These are phyloP conservation scores for Dryadomyces quercivorus DNA, from an alignment of 2,329 filamentous ascomycete species.

Conservation along the genomic window DNA sequence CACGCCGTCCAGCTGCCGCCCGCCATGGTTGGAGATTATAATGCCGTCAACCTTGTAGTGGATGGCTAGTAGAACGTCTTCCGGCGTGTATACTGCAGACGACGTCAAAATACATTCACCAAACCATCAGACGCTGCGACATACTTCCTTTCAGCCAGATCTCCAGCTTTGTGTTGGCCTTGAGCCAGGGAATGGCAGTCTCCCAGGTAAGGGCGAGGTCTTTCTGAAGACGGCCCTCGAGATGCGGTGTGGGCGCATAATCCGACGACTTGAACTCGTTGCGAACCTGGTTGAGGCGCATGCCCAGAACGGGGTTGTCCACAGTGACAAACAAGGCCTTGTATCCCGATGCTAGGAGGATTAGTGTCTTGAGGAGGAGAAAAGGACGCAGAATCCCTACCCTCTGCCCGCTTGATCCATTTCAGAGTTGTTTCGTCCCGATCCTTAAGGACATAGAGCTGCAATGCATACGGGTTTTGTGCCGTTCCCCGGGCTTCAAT, in stretches of 20 bases:
- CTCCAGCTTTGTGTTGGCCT: constrained; percentile 28
- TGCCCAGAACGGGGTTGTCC: constrained; percentile 39
- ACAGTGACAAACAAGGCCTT: constrained; percentile 32
- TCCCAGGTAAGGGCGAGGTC: background rate
- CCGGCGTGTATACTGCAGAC: constrained; percentile 11
- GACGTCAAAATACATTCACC: no score
- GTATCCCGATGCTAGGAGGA: background rate
- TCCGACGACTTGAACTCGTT: constrained; percentile 17
- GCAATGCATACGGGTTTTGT: constrained; percentile 33
- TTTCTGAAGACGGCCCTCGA: background rate
- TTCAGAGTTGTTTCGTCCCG: constrained; percentile 24
- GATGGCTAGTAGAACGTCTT: constrained; percentile 29
- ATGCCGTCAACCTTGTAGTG: constrained; percentile 13
- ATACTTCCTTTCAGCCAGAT: constrained; percentile 32
- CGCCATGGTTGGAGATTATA: constrained; percentile 33
- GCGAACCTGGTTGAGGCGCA: constrained; percentile 38
- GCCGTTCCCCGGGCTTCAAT: constrained; percentile 20
- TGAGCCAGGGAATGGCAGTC: background rate
- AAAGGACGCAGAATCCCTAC: background rate
- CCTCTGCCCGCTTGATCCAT: constrained; percentile 17
- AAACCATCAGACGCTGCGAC: background rate
- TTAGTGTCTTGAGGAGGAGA: background rate
- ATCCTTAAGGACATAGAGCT: constrained; percentile 39
- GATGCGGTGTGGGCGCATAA: constrained; percentile 22
- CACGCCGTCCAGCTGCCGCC: constrained; percentile 31